Percentiles rank a stretch among this genome's conserved stretches.
Evolutionary conservation across 345 rosid genomes (phyloP).

Genomic region (Moringa oleifera): DNA sequence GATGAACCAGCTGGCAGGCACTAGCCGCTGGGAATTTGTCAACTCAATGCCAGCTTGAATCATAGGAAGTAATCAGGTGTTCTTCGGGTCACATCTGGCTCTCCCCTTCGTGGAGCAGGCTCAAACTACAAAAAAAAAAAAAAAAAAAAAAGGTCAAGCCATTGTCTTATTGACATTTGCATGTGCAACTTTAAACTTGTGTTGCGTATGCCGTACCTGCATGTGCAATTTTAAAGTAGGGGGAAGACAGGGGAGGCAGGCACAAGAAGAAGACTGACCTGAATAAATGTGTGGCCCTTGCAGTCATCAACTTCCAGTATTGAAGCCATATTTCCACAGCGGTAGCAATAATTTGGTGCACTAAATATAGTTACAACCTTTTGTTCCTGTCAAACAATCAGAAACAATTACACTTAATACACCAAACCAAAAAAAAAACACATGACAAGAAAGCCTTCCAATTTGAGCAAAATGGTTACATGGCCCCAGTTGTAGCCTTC

Average conservation of each 20-base stretch:
- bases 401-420: constrained; percentile 2
- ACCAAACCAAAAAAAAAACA: constrained; percentile 4
- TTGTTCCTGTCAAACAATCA: constrained; percentile 59
- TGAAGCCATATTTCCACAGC: constrained; percentile 98
- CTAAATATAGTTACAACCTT: constrained; percentile 95
- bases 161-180: neutral
- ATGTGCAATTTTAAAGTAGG: neutral
- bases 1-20: neutral
- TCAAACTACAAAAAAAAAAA: constrained; percentile 93
- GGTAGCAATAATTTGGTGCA: constrained; percentile 94
- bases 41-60: constrained; percentile 14
- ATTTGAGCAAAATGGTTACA: constrained; percentile 34
- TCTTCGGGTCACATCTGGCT: constrained; percentile 92
- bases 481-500: constrained; percentile 99
- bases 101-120: constrained; percentile 98
- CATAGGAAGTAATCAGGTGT: constrained; percentile 93
- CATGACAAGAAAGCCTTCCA: constrained; percentile 5
- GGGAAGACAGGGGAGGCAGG: neutral
- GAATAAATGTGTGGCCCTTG: constrained; percentile 91
- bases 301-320: constrained; percentile 92
- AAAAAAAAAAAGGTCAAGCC: constrained; percentile 5
- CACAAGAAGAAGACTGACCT: constrained; percentile 39
- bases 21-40: neutral
- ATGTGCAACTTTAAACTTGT: neutral
- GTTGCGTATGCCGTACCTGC: too few species aligned